Conservation (phyloP, 83 land plant genomes). For the Picea abies region DNA sequence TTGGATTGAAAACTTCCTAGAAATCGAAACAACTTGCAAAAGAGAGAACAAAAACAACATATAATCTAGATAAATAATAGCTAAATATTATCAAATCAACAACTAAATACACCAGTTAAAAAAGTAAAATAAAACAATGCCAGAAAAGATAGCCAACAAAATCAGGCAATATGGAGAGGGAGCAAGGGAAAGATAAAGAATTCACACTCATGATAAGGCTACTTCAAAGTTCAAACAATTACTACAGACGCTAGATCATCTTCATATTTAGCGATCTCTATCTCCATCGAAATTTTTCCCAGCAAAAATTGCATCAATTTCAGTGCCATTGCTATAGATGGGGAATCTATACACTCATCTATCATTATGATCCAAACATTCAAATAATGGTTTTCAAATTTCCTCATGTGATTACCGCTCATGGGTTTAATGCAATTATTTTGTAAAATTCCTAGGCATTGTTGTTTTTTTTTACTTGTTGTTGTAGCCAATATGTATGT, state of each 20-base stretch:
- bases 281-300: conserved; percentile 28
- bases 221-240: background rate
- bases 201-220: background rate
- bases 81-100: background rate
- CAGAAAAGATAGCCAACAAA: background rate
- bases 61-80: background rate
- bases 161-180: background rate
- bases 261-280: conserved; percentile 18
- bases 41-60: background rate
- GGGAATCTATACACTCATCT: conserved; percentile 38
- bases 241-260: conserved; percentile 41
- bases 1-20: conserved; percentile 56
- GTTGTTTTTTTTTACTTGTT: too few relatives aligned
- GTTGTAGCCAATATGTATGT: too few relatives aligned
- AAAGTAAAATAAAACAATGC: background rate
- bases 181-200: conserved; percentile 5
- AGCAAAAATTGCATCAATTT: conserved; percentile 44
- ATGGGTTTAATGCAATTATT: too few relatives aligned
- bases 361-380: background rate
- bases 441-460: too few relatives aligned
- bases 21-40: conserved; percentile 45
- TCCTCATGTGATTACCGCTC: too few relatives aligned
- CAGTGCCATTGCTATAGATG: conserved; percentile 32
- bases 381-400: background rate
- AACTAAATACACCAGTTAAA: background rate